phyloP scores from a whole-genome alignment of 495 filamentous ascomycete genomes.

The Parmelia sp. region DNA sequence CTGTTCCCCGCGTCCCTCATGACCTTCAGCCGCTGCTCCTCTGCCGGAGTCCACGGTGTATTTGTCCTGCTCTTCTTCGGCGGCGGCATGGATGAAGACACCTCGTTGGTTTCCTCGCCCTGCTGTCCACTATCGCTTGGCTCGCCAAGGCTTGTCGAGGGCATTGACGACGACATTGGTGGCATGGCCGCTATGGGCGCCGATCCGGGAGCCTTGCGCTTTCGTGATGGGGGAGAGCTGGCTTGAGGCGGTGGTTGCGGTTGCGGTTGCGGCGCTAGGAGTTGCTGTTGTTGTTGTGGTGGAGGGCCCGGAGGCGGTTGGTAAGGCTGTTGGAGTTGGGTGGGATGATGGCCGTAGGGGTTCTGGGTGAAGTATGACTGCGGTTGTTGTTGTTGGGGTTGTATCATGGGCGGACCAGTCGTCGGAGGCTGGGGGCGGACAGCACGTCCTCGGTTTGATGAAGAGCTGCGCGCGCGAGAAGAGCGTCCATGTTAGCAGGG shows the following conservation, averaged over 20 bases:
- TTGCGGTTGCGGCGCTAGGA: slow-evolving; percentile 37
- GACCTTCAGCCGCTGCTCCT: slow-evolving; percentile 84
- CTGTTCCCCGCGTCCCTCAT: slow-evolving; percentile 91
- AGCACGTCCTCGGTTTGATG: slow-evolving; percentile 18
- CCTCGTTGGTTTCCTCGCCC: slow-evolving; percentile 28
- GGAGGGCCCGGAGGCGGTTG: slow-evolving; percentile 39
- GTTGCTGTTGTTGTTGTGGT: slow-evolving; percentile 38
- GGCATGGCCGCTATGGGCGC: slow-evolving; percentile 25
- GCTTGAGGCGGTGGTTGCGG: slow-evolving; percentile 37
- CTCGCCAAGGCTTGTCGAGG: slow-evolving; percentile 28
- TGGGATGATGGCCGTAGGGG: slow-evolving; percentile 18
- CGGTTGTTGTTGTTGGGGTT: slow-evolving; percentile 35
- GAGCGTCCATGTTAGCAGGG: slow-evolving; percentile 15
- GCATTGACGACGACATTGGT: slow-evolving; percentile 33
- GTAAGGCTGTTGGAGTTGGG: slow-evolving; percentile 22
- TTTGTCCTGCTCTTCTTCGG: slow-evolving; percentile 87
- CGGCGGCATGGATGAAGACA: slow-evolving; percentile 41
- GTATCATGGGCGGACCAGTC: slow-evolving; percentile 31
- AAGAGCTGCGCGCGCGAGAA: slow-evolving; percentile 14
- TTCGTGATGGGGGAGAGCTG: slow-evolving; percentile 36
- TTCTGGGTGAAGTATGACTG: slow-evolving; percentile 32
- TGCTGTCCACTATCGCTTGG: slow-evolving; percentile 31
- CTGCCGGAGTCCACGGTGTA: slow-evolving; percentile 92
- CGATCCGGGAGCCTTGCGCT: slow-evolving; percentile 38
- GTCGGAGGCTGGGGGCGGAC: slow-evolving; percentile 17